Evolutionary conservation across 495 filamentous ascomycete species (phyloP), one percentile per base, ranked within the genome.

Genomic region (Lasiosphaeria miniovina): DNA sequence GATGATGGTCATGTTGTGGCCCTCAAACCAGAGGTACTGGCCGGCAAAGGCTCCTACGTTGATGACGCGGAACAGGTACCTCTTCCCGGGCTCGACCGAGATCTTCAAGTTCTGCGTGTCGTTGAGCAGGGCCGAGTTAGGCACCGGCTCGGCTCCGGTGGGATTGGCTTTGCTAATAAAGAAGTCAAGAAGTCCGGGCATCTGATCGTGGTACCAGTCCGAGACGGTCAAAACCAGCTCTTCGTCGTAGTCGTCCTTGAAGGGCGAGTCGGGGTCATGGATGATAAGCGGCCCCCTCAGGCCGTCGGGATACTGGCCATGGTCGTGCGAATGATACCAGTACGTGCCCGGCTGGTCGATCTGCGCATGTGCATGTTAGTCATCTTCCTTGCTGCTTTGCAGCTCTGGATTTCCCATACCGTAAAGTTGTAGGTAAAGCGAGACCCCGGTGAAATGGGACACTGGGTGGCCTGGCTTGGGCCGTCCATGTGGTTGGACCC

Each of bases 271-370:
- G 4, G 82, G 82, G 65, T 92, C 89, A 52, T 90, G 82, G 41
- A 94, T 75, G 48, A 93, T 84, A 43, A 94, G 69, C 0, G 89
- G 82, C 1, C 87, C 88, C 49, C 87, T 80, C 36, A 89, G 79
- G 35, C 90, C 90, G 68, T 94, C 90, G 2, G 90, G 87, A 54
- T 90, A 91, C 67, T 90, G 88, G 6, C 77, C 81, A 48, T 75
- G 74, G 15, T 79, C 78, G 65, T 93, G 89, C 11, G 86, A 90
- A 68, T 93, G 89, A 65, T 92, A 93, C 90, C 90, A 93, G 71
- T 90, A 92, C 0, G 88, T 90, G 35, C 89, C 89, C 10, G 83
- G 83, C 68, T 91, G 86, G 58, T 88, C 75, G 17, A 83, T 67
- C 72, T 90, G n/a, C 34, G 12, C 15, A 2, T 5, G 67, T 6